phyloP scores from a whole-genome alignment of 2,329 filamentous ascomycete genomes.

The Cordyceps cateniannulata region DNA sequence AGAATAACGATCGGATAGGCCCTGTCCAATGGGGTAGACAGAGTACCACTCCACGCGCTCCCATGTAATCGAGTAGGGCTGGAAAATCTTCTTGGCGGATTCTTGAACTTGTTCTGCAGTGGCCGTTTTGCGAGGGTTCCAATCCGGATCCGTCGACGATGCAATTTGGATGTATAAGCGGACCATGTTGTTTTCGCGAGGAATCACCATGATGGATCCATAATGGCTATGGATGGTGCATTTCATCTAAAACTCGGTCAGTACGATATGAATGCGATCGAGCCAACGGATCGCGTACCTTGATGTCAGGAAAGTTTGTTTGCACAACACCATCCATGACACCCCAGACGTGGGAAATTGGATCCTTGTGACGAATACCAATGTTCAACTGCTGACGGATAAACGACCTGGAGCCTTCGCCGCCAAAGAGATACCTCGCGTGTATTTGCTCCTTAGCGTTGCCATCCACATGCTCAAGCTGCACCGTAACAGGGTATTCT shows the following conservation, averaged over 20 bases:
- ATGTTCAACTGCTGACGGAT: conserved; percentile 62
- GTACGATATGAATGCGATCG: not conserved
- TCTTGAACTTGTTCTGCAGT: conserved; percentile 58
- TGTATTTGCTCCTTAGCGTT: conserved; percentile 59
- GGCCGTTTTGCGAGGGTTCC: conserved; percentile 55
- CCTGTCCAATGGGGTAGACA: conserved; percentile 70
- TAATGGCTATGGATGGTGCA: conserved; percentile 68
- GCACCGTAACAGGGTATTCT: conserved; percentile 74
- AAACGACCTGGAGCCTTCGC: conserved; percentile 63
- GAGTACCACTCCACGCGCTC: conserved; percentile 68
- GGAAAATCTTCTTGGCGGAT: conserved; percentile 57
- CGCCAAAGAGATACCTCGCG: conserved; percentile 65
- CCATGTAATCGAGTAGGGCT: conserved; percentile 62
- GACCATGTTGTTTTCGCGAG: conserved; percentile 62
- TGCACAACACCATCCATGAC: conserved; percentile 69
- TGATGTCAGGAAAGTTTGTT: conserved; percentile 72
- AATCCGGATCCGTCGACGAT: conserved; percentile 54
- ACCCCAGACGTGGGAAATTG: conserved; percentile 66
- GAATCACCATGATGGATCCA: conserved; percentile 76
- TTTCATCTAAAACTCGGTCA: conserved; percentile 47
- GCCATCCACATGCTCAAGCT: conserved; percentile 70
- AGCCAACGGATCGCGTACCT: conserved; percentile 35
- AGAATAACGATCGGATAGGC: conserved; percentile 62
- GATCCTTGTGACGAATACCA: conserved; percentile 63
- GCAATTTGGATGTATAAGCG: conserved; percentile 64